These are phyloP conservation scores for Hevea brasiliensis DNA, from an alignment of 345 rosid species.

Conservation along the genomic window DNA sequence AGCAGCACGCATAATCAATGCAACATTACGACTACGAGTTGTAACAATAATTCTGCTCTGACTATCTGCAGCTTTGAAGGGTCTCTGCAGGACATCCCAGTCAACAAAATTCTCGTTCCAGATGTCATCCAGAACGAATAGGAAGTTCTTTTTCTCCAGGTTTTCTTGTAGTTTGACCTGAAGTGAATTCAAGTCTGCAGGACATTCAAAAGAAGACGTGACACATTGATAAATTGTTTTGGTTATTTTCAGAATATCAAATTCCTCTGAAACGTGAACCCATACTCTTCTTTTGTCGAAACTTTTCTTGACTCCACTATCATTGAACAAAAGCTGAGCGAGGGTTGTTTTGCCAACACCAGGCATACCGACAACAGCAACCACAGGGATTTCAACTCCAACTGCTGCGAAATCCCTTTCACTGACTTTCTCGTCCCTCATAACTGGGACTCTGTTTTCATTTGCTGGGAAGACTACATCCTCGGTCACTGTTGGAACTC, in stretches of 20 bases:
- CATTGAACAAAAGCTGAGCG: slow-evolving; percentile 11
- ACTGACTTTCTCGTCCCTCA: too few relatives aligned
- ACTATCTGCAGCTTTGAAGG: not conserved
- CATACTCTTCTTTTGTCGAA: not conserved
- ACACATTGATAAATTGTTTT: not conserved
- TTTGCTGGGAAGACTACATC: too few relatives aligned
- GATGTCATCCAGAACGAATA: slow-evolving; percentile 26
- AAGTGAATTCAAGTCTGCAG: slow-evolving; percentile 6
- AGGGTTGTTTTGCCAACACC: slow-evolving; percentile 20
- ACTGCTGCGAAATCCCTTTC: not conserved
- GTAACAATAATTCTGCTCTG: slow-evolving; percentile 29
- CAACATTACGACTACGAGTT: slow-evolving; percentile 6
- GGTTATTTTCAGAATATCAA: not conserved
- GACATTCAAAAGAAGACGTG: not conserved
- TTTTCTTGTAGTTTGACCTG: not conserved
- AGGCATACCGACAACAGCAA: not conserved
- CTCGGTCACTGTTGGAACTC: too few relatives aligned
- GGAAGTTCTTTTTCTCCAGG: not conserved
- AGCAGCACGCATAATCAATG: not conserved
- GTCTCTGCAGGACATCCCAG: slow-evolving; percentile 5
- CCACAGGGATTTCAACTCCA: not conserved
- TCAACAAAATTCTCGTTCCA: slow-evolving; percentile 11
- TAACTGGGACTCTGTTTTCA: not conserved
- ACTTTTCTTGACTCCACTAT: not conserved
- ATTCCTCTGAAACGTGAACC: slow-evolving; percentile 9